Base-by-base conservation (phyloP, 1,139 yeast genomes). In the Pichia sp. region DNA sequence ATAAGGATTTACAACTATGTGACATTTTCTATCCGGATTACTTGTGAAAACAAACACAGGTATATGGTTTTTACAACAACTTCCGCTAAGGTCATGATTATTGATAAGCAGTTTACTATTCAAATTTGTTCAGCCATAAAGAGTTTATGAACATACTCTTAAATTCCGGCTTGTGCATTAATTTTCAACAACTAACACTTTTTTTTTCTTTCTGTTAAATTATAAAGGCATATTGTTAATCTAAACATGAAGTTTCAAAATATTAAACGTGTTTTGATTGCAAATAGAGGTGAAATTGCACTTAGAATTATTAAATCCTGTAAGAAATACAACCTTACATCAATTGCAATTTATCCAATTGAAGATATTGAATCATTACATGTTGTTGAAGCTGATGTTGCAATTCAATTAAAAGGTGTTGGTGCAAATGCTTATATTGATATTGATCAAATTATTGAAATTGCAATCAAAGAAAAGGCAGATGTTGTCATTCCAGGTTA, bases 261-360 rank as follows among this genome's bases (percentile, higher is more conserved):
- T 28, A 54, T 60, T 42, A 58, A 56, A 41, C 51, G 58, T 44
- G 72, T 75, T 13, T 64, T 74, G 41, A 67, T 74, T 42, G 79
- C 79, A 41, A 74, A 74, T 57, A 67, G 79, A 53, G 79, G 79
- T 30, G 79, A 75, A 57, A 75, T 75, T 42, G 77, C 77, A 28
- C 72, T 73, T 57, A 62, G 79, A 42, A 73, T 73, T 44, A 67
- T 70, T 30, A 62, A 67, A 43, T 67, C 76, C 2, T 76, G 79
- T 50, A 62, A 70, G 50, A 61, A 67, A 47, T 58, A 62, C 29
- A 52, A 52, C 9, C 65, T 75, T 44, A 63, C 66, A 41, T 67
- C 78, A 19, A 67, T 75, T 29, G 70, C 74, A 2, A 64, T 75
- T 28, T 75, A 70, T 58, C 69, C 77, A 9, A 70, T 66, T 34